Base-by-base conservation (phyloP, 371 early-diverging fungal species). In the Chytridium lagenaria region DNA sequence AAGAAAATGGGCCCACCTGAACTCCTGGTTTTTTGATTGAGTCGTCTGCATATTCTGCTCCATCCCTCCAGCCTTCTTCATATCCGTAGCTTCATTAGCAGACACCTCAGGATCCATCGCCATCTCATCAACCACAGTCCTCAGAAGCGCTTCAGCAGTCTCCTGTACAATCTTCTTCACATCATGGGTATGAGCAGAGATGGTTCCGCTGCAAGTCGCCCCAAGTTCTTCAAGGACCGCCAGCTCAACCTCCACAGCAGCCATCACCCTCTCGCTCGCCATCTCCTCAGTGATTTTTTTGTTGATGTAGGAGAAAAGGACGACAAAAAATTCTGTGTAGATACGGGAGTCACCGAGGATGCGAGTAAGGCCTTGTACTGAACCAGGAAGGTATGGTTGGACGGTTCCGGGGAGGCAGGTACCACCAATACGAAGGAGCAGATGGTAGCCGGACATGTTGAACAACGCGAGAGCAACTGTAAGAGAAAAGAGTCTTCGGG, bases 211-310 rank as follows among this genome's bases (percentile, higher is more conserved):
- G 16, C 34, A 59, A 37, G 74, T 49, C 37, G 57, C 75, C 23
- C 69, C 72, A 10, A 81, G 12, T 36, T 84, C 84, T 2, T 51
- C 50, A n/a, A 76, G 36, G 38, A 73, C 38, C 44, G 64, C 64
- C 49, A 50, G 1, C 68, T 84, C 82, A 39, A 78, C 57, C 22
- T 31, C 51, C 16, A 80, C 73, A 1, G 80, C 78, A 30, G 75
- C 78, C 0, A 23, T 7, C 23, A 76, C 75, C 74, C 80, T 74
- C 19, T 33, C 40, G n/a, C 55, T 57, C 38, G 78, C 71, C 12
- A 34, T 63, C 30, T 7, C 5, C 5, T n/a, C 64, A 19, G 71
- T n/a, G 44, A 74, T 50, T 1, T 68, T 49, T 67, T 78, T 76
- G 39, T 71, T 71, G 16, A 69, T 50, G 57, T 75, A 75, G n/a